phyloP scores from a whole-genome alignment of 2,329 filamentous ascomycete genomes.

The Fusarium redolens region DNA sequence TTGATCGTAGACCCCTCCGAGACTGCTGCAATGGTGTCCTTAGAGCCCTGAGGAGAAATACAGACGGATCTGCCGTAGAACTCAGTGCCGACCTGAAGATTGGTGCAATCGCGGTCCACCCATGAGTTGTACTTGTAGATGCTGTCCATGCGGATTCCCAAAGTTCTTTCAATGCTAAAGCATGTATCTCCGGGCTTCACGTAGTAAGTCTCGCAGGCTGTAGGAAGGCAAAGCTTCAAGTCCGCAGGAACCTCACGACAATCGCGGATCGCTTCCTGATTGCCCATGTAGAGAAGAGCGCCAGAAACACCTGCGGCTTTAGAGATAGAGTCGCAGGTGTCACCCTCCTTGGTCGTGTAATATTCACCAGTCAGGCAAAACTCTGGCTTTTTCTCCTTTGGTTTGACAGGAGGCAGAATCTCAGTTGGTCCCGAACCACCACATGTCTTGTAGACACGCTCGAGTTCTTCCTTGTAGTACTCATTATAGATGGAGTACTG shows the following conservation, averaged over 20 bases:
- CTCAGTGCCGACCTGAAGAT: slow-evolving; percentile 16
- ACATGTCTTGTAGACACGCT: neutral
- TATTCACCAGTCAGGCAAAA: slow-evolving; percentile 7
- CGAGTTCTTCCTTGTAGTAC: neutral
- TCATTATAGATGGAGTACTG: too few relatives aligned
- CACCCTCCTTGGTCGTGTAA: slow-evolving; percentile 18
- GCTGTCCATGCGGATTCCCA: too few relatives aligned
- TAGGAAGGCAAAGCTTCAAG: slow-evolving; percentile 11
- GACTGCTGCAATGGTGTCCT: neutral
- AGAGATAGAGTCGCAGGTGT: slow-evolving; percentile 14
- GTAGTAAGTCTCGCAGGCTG: neutral
- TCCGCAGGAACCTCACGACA: slow-evolving; percentile 15
- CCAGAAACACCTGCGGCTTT: slow-evolving; percentile 19
- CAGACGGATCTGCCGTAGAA: slow-evolving; percentile 28
- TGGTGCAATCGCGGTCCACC: slow-evolving; percentile 9
- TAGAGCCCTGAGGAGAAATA: neutral
- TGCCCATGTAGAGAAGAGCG: slow-evolving; percentile 22
- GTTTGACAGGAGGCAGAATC: neutral
- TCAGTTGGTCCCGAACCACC: neutral
- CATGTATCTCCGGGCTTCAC: neutral
- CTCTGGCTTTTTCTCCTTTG: too few relatives aligned
- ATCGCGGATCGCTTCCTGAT: slow-evolving; percentile 23
- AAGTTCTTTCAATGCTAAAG: neutral
- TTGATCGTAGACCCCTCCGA: neutral
- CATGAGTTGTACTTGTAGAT: slow-evolving; percentile 3